phyloP scores from a whole-genome alignment of 2,329 filamentous ascomycete genomes.

The Penicillium expansum region DNA sequence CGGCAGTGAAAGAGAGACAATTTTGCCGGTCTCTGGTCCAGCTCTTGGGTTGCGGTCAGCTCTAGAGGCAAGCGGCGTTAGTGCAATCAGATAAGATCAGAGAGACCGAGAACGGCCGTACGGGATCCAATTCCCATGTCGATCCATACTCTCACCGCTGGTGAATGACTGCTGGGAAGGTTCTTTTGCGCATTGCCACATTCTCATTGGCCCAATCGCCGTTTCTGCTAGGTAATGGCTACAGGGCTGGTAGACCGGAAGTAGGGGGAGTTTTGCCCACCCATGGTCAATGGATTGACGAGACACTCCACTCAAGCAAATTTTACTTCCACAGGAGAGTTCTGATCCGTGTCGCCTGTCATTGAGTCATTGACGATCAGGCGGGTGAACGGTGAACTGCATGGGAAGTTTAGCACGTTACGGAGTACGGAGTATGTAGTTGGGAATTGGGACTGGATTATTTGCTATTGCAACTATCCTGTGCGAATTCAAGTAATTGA shows the following conservation, averaged over 20 bases:
- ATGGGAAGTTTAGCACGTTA: background rate
- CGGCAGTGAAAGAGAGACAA: background rate
- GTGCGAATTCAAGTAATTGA: background rate
- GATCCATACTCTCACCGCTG: slow-evolving; percentile 22
- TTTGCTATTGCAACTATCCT: background rate
- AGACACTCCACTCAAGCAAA: slow-evolving; percentile 7
- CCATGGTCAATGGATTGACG: slow-evolving; percentile 16
- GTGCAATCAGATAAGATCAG: slow-evolving; percentile 30
- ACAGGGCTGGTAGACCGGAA: slow-evolving; percentile 3
- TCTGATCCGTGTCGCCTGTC: background rate
- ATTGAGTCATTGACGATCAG: slow-evolving; percentile 3
- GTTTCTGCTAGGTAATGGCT: slow-evolving; percentile 24
- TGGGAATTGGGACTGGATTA: background rate
- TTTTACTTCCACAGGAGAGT: slow-evolving; percentile 7
- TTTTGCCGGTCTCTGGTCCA: background rate
- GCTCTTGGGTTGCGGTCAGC: slow-evolving; percentile 13
- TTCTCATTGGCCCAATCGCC: slow-evolving; percentile 15
- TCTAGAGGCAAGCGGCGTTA: slow-evolving; percentile 10
- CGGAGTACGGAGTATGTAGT: background rate
- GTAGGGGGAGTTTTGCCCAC: slow-evolving; percentile 10
- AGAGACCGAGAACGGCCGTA: slow-evolving; percentile 12
- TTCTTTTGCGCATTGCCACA: background rate
- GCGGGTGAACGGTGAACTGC: slow-evolving; percentile 3
- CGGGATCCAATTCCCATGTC: slow-evolving; percentile 8
- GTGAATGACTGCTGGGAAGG: slow-evolving; percentile 5